Conservation (phyloP, 345 rosid species). For the Bruguiera sexangula region DNA sequence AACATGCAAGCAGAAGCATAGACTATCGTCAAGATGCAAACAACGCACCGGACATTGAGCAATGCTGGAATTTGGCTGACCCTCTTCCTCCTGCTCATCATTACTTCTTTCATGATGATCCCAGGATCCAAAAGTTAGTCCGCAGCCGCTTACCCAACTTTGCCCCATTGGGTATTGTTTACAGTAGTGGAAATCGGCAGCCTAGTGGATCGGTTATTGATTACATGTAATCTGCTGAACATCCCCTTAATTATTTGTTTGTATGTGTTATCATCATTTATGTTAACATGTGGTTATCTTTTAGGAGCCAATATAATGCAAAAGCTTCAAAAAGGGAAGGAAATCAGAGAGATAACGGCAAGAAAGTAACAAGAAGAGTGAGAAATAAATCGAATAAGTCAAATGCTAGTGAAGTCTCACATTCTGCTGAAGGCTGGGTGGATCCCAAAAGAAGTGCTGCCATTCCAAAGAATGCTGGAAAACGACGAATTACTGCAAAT, state of each 20-base stretch:
- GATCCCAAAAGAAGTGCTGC: conserved; percentile 47
- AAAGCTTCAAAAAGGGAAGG: conserved; percentile 44
- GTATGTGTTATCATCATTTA: neutral
- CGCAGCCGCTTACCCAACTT: conserved; percentile 65
- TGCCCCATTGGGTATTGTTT: conserved; percentile 45
- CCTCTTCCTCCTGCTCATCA: conserved; percentile 67
- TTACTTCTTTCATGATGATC: conserved; percentile 76
- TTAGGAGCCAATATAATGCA: conserved; percentile 77
- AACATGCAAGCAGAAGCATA: conserved; percentile 14
- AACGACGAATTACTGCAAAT: conserved; percentile 64
- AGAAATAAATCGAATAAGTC: conserved; percentile 42
- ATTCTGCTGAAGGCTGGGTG: conserved; percentile 51
- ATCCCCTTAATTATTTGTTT: conserved; percentile 4
- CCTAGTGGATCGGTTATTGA: conserved; percentile 44
- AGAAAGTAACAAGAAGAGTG: conserved; percentile 40
- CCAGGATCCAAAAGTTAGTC: conserved; percentile 56
- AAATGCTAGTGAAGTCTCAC: conserved; percentile 25
- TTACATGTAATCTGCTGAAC: conserved; percentile 49
- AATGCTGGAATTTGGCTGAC: conserved; percentile 31
- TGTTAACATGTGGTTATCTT: neutral
- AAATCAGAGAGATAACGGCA: conserved; percentile 22
- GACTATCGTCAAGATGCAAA: conserved; percentile 10
- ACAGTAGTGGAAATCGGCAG: conserved; percentile 33
- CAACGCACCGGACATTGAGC: conserved; percentile 27
- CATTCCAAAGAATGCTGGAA: conserved; percentile 70